Conservation (phyloP, 2,329 filamentous ascomycete genomes). For the Diaporthe amygdali region DNA sequence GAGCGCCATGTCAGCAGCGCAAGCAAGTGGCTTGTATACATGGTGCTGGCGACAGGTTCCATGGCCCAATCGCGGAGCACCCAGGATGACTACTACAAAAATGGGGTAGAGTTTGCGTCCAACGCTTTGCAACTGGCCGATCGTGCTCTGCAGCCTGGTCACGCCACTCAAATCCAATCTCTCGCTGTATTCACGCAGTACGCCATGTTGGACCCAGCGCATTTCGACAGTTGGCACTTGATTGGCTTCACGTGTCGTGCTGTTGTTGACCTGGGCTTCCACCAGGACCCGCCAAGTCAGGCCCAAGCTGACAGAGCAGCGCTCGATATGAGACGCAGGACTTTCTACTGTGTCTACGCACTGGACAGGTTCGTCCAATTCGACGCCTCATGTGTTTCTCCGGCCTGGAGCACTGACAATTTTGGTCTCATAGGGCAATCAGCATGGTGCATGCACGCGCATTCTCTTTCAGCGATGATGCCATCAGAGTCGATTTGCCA, state of each 20-base stretch:
- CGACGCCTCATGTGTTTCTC: not conserved
- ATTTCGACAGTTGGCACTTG: slow-evolving; percentile 93
- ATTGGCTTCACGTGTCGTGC: slow-evolving; percentile 89
- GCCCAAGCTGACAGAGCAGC: slow-evolving; percentile 70
- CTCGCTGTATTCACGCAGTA: slow-evolving; percentile 87
- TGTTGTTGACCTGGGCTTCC: slow-evolving; percentile 87
- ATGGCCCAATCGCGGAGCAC: slow-evolving; percentile 73
- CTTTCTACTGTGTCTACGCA: slow-evolving; percentile 91
- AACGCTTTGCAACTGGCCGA: slow-evolving; percentile 79
- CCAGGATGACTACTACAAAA: slow-evolving; percentile 66
- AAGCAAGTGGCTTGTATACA: slow-evolving; percentile 86
- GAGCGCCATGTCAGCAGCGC: slow-evolving; percentile 68
- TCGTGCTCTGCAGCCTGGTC: slow-evolving; percentile 82
- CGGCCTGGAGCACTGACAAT: slow-evolving; percentile 29
- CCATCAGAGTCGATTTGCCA: slow-evolving; percentile 81
- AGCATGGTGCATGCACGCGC: slow-evolving; percentile 87
- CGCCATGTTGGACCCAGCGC: slow-evolving; percentile 84
- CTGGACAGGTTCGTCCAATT: slow-evolving; percentile 72
- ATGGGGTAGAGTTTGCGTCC: slow-evolving; percentile 61
- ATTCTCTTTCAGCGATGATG: slow-evolving; percentile 93
- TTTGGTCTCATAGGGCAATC: slow-evolving; percentile 64
- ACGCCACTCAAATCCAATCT: slow-evolving; percentile 84
- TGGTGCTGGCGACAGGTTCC: slow-evolving; percentile 86
- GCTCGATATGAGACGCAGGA: slow-evolving; percentile 78
- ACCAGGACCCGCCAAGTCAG: slow-evolving; percentile 84